Base-by-base conservation (phyloP, 148 eudicot species). In the Cornus kousa region DNA sequence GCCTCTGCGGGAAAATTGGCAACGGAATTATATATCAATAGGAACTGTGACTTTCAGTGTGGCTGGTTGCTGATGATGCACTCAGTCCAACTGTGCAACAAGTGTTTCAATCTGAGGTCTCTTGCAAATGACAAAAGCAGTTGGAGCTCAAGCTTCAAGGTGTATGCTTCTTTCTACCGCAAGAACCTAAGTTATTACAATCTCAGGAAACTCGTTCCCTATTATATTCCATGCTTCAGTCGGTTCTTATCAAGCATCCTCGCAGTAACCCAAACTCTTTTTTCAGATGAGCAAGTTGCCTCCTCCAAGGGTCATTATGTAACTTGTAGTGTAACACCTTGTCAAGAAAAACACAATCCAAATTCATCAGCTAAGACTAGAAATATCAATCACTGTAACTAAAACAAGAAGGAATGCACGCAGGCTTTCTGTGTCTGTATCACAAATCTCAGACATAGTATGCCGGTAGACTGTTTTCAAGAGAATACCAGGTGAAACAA, bases 231-330 rank as follows among this genome's bases (percentile, higher is more conserved):
- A 43, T 43, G 48, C 67, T 66, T 79, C 82, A 74, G 70, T 71
- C 72, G 22, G 43, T 79, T 55, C 22, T 83, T 35, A 39, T 69
- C 81, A 77, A 79, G 82, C 96, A 92, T 81, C 87, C 89, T 74
- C 74, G 75, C n/a, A 91, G 88, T 40, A 92, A 74, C 60, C 94
- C 94, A 40, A 76, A 94, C 17, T 84, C 86, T 79, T 74, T 85
- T 65, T 75, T 83, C 32, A 59, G 40, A 60, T 50, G 79, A 76
- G 71, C 72, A 35, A 77, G 80, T 69, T 74, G 72, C 74, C 75
- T 86, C 79, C 98, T 86, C 98, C 98, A 93, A 37, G 93, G 94
- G 46, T 91, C 96, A 65, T 87, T 91, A 82, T 93, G 90, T 76
- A 95, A 77, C 86, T 95, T 95, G 83, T 91, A 95, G 77, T 95